phyloP scores from a whole-genome alignment of 352 stramenopile genomes.

The Phytophthora palmivora region DNA sequence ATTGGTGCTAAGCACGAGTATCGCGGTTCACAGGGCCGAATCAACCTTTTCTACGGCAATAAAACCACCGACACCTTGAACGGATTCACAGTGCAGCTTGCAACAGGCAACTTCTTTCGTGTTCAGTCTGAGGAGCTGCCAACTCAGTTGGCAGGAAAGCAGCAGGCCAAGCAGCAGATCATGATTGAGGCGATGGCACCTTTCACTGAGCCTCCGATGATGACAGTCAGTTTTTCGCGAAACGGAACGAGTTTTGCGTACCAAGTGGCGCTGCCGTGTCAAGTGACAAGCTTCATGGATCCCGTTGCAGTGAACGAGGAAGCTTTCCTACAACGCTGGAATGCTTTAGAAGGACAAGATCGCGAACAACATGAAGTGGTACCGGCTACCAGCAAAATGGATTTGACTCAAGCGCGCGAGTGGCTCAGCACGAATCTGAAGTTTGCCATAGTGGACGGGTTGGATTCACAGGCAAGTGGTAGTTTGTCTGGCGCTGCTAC shows the following conservation, averaged over 20 bases:
- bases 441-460: conserved; percentile 85
- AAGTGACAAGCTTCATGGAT: conserved; percentile 93
- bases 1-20: conserved; percentile 97
- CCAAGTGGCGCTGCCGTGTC: conserved; percentile 80
- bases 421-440: conserved; percentile 91
- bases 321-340: conserved; percentile 95
- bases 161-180: conserved; percentile 93
- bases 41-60: conserved; percentile 97
- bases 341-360: conserved; percentile 90
- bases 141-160: conserved; percentile 80
- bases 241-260: conserved; percentile 76
- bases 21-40: conserved; percentile 90
- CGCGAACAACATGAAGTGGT: conserved; percentile 94
- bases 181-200: conserved; percentile 93
- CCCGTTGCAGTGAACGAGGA: conserved; percentile 89
- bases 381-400: conserved; percentile 75
- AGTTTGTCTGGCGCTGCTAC: conserved; percentile 92
- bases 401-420: conserved; percentile 81
- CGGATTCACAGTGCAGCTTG: conserved; percentile 87
- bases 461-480: conserved; percentile 75
- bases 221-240: conserved; percentile 90
- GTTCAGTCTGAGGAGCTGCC: conserved; percentile 78
- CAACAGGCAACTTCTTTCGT: conserved; percentile 52
- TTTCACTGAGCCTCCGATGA: conserved; percentile 88
- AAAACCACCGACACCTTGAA: conserved; percentile 80